These are phyloP conservation scores for Corchorus capsularis DNA, from an alignment of 345 rosid genomes.

Conservation along the genomic window DNA sequence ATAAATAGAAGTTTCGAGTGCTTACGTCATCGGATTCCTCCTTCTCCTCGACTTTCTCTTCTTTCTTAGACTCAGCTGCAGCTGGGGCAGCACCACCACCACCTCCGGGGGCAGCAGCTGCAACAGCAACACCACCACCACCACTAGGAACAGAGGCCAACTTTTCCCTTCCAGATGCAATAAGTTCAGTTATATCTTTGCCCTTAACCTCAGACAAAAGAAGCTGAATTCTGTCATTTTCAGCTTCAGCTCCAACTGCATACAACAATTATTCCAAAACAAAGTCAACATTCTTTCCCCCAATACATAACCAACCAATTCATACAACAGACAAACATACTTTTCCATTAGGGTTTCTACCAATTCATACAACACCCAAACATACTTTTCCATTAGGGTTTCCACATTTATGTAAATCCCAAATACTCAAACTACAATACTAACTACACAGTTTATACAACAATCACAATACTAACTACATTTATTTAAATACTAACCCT, in stretches of 20 bases:
- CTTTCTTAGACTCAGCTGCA: constrained; percentile 72
- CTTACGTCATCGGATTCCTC: constrained; percentile 87
- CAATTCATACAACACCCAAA: not conserved
- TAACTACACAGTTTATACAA: not conserved
- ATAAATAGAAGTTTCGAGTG: not conserved
- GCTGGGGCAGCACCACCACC: constrained; percentile 50
- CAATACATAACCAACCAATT: not conserved
- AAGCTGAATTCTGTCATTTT: constrained; percentile 58
- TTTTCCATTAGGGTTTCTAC: not conserved
- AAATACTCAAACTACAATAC: not conserved
- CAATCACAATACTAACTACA: not conserved
- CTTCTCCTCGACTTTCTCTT: constrained; percentile 75
- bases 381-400: not conserved
- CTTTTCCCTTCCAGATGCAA: constrained; percentile 88
- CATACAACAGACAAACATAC: not conserved
- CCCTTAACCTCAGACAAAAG: constrained; percentile 66
- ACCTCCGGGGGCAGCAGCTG: constrained; percentile 40
- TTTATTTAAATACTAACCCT: not conserved
- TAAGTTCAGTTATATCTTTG: constrained; percentile 68
- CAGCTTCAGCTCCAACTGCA: constrained; percentile 74
- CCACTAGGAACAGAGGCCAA: constrained; percentile 72
- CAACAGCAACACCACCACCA: constrained; percentile 42
- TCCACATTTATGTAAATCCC: not conserved
- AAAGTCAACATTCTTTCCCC: not conserved
- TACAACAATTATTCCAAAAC: not conserved